These are phyloP conservation scores for Gigaspora rosea DNA, from an alignment of 192 early-diverging fungal genomes.

Conservation along the genomic window DNA sequence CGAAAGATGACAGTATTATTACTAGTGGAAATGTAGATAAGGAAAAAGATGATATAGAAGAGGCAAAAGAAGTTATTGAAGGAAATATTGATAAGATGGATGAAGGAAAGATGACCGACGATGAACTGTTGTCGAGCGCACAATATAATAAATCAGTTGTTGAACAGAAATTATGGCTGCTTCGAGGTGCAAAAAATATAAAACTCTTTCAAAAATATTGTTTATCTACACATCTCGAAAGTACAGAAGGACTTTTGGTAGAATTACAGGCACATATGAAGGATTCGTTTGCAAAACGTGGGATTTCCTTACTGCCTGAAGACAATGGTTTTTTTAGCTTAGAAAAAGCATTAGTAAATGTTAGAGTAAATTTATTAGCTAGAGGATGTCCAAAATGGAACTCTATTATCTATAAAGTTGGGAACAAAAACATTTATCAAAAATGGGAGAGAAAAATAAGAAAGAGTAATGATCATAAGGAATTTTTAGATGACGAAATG, in stretches of 20 bases:
- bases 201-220: too few relatives aligned
- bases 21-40: background rate
- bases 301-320: too few relatives aligned
- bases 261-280: too few relatives aligned
- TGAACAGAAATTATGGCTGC: conserved; percentile 35
- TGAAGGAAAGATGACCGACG: background rate
- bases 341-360: conserved; percentile 48
- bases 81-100: background rate
- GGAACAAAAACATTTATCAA: conserved; percentile 43
- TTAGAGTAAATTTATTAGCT: conserved; percentile 53
- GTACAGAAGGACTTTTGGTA: too few relatives aligned
- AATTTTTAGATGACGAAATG: conserved; percentile 25
- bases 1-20: too few relatives aligned
- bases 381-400: conserved; percentile 51
- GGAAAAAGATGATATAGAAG: background rate
- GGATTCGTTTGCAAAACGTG: too few relatives aligned
- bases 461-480: conserved; percentile 38
- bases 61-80: background rate
- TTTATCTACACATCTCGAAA: too few relatives aligned
- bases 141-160: too few relatives aligned
- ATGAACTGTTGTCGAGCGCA: background rate
- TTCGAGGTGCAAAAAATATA: conserved; percentile 35
- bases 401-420: conserved; percentile 58
- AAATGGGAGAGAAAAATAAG: conserved; percentile 39
- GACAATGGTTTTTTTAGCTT: too few relatives aligned